A percentile compares a stretch with the other conserved stretches of the same genome.
Conservation (phyloP, 2,329 filamentous ascomycete species). For the Sarocladiaceae sp. region DNA sequence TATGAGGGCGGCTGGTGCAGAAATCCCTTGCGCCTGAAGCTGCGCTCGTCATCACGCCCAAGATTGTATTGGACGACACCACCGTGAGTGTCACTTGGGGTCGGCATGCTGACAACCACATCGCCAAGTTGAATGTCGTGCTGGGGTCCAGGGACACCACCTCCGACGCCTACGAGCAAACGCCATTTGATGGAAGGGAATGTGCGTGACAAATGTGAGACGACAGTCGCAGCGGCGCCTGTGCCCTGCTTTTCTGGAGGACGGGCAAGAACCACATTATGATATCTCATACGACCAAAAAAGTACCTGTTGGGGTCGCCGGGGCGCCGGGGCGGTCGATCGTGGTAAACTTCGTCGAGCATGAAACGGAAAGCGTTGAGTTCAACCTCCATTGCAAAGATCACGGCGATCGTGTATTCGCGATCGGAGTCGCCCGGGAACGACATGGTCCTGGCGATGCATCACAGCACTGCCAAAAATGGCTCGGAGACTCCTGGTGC, state of each 20-base stretch:
- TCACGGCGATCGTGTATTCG: slow-evolving; percentile 18
- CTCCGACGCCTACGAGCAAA: slow-evolving; percentile 20
- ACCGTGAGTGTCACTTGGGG: not conserved
- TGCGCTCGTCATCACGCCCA: not conserved
- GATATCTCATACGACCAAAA: slow-evolving; percentile 15
- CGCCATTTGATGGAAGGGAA: slow-evolving; percentile 20
- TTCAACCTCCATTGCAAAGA: slow-evolving; percentile 20
- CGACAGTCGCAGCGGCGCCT: slow-evolving; percentile 18
- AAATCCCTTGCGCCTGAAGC: not conserved
- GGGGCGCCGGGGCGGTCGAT: slow-evolving; percentile 10
- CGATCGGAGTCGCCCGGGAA: too few species aligned
- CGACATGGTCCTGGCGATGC: too few species aligned
- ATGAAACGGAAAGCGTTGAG: slow-evolving; percentile 21
- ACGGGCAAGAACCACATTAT: slow-evolving; percentile 20
- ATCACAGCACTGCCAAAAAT: too few species aligned
- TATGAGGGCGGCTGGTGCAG: not conserved
- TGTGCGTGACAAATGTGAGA: slow-evolving; percentile 16
- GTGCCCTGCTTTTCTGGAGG: slow-evolving; percentile 20
- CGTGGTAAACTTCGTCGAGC: slow-evolving; percentile 20
- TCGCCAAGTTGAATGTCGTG: slow-evolving; percentile 28
- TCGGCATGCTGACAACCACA: slow-evolving; percentile 17
- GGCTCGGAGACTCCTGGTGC: too few species aligned
- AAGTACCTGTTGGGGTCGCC: slow-evolving; percentile 18
- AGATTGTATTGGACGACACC: not conserved
- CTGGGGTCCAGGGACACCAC: not conserved